Evolutionary conservation across 768 basidiomycete genomes (phyloP), one percentile per base, ranked within the genome.

Genomic region (Auriscalpium microsporum): DNA sequence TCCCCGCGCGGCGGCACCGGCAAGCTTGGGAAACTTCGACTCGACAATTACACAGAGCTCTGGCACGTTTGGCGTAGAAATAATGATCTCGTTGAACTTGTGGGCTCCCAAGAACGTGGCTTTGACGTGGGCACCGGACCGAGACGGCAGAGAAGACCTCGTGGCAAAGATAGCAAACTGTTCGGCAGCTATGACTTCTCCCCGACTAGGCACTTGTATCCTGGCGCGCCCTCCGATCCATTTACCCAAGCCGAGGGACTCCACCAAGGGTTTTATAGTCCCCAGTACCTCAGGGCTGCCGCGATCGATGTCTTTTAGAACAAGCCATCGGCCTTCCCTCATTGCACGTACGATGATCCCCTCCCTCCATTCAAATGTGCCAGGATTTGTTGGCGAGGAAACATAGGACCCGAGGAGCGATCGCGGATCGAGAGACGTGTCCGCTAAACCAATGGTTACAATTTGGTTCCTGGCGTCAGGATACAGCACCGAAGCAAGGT

Each of bases 291-390:
- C 96, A 57, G 75, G 84, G 59, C 90, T 90, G 16, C 86, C 95
- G 48, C 85, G 80, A 69, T 99, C 96, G 44, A 97, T 81, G 65
- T 97, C 92, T 65, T 96, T 85, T 47, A 99, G 79, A 10, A 98
- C 83, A 3, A 98, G 75, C 94, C 94, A 97, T 65, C 83, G 81
- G 2, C 96, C 96, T 63, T 90, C 86, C 44, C 82, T 78, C 79
- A 98, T 85, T 0, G 94, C 86, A 40, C 89, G 86, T 10, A 94
- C 84, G 37, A 99, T 75, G 0, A 94, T 86, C 7, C 96, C 96
- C 59, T 97, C 94, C 70, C 87, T 90, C 90, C 94, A 99, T 62
- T 95, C 91, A 63, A 99, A 99, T 2, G 82, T 83, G 6, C 95
- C 95, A 0, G 92, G 84, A 23, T 80, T 79, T 1, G 79, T 82